phyloP scores from a whole-genome alignment of 768 basidiomycete genomes.

The Pleurotus tuoliensis region DNA sequence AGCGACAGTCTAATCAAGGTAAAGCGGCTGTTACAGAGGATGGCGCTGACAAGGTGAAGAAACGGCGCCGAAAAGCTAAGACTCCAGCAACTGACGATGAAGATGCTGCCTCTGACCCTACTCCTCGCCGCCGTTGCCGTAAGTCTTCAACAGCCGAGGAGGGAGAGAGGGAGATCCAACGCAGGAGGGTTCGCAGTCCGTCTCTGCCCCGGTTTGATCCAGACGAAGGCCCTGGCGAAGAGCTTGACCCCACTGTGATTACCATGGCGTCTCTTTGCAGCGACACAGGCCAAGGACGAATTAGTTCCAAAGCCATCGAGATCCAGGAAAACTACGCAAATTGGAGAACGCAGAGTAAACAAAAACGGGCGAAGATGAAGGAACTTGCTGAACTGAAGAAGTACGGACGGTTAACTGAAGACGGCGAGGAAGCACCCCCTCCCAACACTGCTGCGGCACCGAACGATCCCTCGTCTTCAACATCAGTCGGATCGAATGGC shows the following conservation, averaged over 20 bases:
- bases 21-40: background rate
- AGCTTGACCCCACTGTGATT: constrained; percentile 76
- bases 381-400: constrained; percentile 69
- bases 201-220: constrained; percentile 55
- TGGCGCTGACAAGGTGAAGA: background rate
- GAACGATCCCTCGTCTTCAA: background rate
- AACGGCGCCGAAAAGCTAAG: background rate
- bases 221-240: constrained; percentile 65
- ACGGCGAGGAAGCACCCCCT: constrained; percentile 24
- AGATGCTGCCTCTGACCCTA: too few relatives aligned
- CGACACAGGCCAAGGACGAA: constrained; percentile 74
- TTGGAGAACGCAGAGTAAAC: constrained; percentile 68
- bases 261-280: constrained; percentile 80
- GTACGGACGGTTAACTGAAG: constrained; percentile 58
- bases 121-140: background rate
- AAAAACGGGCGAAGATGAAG: constrained; percentile 63
- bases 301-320: constrained; percentile 73
- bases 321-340: constrained; percentile 66
- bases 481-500: background rate
- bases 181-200: constrained; percentile 40
- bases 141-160: background rate
- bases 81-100: too few relatives aligned
- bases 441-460: constrained; percentile 10
- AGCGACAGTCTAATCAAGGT: background rate
- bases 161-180: constrained; percentile 21